phyloP scores from a whole-genome alignment of 768 basidiomycete genomes.

The Boletus pseudopeckii region DNA sequence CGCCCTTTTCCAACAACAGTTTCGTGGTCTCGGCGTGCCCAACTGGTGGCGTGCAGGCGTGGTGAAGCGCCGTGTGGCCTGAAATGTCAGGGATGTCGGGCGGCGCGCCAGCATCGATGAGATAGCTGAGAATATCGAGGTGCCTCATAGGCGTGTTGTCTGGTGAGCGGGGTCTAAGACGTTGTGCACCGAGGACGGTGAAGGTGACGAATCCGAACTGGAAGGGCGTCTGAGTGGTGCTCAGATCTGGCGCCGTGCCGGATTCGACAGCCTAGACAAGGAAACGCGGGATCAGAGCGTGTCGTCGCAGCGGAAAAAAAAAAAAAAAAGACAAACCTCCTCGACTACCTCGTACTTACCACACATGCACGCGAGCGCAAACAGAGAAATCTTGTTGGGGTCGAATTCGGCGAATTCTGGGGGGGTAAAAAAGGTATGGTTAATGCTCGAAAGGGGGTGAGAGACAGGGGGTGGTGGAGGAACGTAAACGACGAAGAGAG shows the following conservation, averaged over 20 bases:
- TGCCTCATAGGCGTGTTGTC: slow-evolving; percentile 20
- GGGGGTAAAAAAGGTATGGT: neutral
- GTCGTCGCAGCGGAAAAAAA: neutral
- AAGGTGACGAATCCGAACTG: slow-evolving; percentile 42
- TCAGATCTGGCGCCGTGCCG: slow-evolving; percentile 37
- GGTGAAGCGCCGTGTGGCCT: slow-evolving; percentile 50
- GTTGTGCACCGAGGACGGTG: slow-evolving; percentile 40
- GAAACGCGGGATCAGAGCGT: neutral
- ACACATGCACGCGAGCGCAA: slow-evolving; percentile 25
- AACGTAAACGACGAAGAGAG: neutral
- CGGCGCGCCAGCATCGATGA: slow-evolving; percentile 41
- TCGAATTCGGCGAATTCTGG: slow-evolving; percentile 22
- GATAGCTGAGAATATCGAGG: slow-evolving; percentile 36
- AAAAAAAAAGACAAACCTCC: slow-evolving; percentile 14
- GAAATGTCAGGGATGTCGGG: slow-evolving; percentile 43
- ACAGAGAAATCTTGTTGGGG: slow-evolving; percentile 17
- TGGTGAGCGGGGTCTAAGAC: slow-evolving; percentile 20
- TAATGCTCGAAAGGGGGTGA: neutral
- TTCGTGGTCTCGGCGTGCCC: slow-evolving; percentile 33
- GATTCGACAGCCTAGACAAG: slow-evolving; percentile 19
- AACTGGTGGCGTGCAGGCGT: slow-evolving; percentile 33
- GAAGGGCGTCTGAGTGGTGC: slow-evolving; percentile 41
- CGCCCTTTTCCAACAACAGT: slow-evolving; percentile 43
- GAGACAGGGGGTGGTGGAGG: neutral
- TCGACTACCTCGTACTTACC: slow-evolving; percentile 20